These are phyloP conservation scores for Cubamyces lactineus DNA, from an alignment of 768 basidiomycete species.

Conservation along the genomic window DNA sequence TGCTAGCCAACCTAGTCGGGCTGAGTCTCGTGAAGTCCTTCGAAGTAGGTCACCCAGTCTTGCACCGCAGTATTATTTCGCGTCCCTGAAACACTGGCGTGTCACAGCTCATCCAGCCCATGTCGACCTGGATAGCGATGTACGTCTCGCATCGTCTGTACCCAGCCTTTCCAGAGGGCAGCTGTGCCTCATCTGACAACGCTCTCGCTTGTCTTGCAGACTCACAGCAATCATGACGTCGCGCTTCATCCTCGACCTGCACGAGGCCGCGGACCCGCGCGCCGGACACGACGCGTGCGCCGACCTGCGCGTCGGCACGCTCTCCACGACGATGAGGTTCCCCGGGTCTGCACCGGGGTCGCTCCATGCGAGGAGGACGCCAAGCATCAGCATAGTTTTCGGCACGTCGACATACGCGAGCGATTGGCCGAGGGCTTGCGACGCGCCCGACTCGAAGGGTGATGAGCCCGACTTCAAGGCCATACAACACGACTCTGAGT, in stretches of 20 bases:
- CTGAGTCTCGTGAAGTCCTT: not conserved
- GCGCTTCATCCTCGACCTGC: slow-evolving; percentile 17
- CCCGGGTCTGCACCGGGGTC: not conserved
- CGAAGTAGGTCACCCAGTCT: not conserved
- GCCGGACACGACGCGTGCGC: not conserved
- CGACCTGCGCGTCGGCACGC: not conserved
- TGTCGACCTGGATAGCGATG: slow-evolving; percentile 15
- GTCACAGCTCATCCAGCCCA: slow-evolving; percentile 7
- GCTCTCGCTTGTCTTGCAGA: not conserved
- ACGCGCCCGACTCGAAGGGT: not conserved
- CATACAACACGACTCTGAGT: too few relatives aligned
- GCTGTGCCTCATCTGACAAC: too few relatives aligned
- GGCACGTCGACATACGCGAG: not conserved
- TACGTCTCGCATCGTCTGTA: not conserved
- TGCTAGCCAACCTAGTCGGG: not conserved
- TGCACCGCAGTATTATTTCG: not conserved
- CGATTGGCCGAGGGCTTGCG: not conserved
- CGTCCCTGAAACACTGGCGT: too few relatives aligned
- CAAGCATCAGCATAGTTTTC: not conserved
- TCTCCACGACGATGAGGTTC: slow-evolving; percentile 1
- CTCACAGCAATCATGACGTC: slow-evolving; percentile 13
- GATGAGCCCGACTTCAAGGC: not conserved
- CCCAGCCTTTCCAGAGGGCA: not conserved
- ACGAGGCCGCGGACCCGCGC: slow-evolving; percentile 3
- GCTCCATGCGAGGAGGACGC: not conserved